These are phyloP conservation scores for Zymoseptoria brevis DNA, from an alignment of 2,329 filamentous ascomycete species.

Conservation along the genomic window DNA sequence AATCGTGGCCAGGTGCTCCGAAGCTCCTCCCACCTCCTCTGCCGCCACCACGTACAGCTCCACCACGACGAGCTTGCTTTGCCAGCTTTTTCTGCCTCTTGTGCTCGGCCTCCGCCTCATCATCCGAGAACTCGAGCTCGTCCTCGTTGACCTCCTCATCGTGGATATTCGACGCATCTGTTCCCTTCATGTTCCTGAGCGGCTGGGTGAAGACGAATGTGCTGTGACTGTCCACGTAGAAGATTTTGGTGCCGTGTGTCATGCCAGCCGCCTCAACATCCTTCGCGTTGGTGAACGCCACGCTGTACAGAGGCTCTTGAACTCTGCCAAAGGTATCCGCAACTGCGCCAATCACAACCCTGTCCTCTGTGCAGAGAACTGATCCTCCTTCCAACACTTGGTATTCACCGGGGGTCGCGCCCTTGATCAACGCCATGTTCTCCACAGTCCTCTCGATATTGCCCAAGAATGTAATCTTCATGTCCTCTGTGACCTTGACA, in stretches of 20 bases:
- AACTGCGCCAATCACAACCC: conserved; percentile 69
- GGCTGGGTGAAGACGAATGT: conserved; percentile 80
- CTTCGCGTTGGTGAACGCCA: conserved; percentile 62
- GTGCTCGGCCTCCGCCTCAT: conserved; percentile 70
- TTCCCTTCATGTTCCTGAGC: conserved; percentile 71
- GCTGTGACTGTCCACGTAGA: conserved; percentile 71
- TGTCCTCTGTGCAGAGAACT: conserved; percentile 68
- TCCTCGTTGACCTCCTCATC: conserved; percentile 84
- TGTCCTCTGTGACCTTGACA: conserved; percentile 66
- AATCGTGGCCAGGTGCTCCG: conserved; percentile 10
- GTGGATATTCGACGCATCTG: conserved; percentile 88
- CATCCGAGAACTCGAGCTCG: conserved; percentile 92
- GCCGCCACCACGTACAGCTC: conserved; percentile 16
- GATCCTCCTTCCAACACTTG: conserved; percentile 79
- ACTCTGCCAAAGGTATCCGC: conserved; percentile 80
- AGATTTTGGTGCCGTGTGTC: conserved; percentile 62
- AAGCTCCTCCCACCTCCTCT: conserved; percentile 8
- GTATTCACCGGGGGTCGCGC: conserved; percentile 69
- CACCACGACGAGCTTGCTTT: conserved; percentile 24
- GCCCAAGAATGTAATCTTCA: conserved; percentile 69
- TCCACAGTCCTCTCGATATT: conserved; percentile 69
- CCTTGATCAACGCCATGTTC: conserved; percentile 69
- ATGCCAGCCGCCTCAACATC: conserved; percentile 62
- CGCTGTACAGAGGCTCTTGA: conserved; percentile 75
- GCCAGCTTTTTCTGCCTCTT: conserved; percentile 30